Conservation (phyloP, 495 filamentous ascomycete genomes). For the Hyaloscypha variabilis region DNA sequence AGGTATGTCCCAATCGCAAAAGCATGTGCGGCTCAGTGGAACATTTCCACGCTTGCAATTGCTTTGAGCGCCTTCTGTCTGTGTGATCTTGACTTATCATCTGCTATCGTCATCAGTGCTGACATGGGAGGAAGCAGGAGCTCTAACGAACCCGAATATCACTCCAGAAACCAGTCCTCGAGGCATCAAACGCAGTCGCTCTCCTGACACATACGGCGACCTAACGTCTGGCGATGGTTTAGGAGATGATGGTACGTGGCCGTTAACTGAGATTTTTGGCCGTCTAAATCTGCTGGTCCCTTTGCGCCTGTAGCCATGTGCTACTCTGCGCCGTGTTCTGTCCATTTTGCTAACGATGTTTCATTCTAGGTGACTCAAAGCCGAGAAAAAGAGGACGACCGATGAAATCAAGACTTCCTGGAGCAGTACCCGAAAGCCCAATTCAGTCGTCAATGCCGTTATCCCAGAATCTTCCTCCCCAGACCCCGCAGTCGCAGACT, state of each 20-base stretch:
- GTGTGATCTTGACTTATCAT: constrained; percentile 32
- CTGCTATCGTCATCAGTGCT: constrained; percentile 11
- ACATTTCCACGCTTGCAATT: constrained; percentile 3
- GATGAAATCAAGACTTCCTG: constrained; percentile 61
- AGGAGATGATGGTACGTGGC: constrained; percentile 83
- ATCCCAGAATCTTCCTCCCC: constrained; percentile 55
- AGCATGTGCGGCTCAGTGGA: constrained; percentile 6
- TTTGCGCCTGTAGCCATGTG: constrained; percentile 36
- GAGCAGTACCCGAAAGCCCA: constrained; percentile 50
- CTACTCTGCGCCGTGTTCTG: constrained; percentile 33
- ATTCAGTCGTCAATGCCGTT: constrained; percentile 51
- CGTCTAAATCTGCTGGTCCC: constrained; percentile 14
- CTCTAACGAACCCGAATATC: constrained; percentile 40
- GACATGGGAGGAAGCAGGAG: constrained; percentile 23
- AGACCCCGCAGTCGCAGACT: constrained; percentile 79
- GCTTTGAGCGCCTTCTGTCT: constrained; percentile 27
- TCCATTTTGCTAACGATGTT: constrained; percentile 41
- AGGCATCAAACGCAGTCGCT: constrained; percentile 91
- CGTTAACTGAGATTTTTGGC: constrained; percentile 20
- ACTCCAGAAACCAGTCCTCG: constrained; percentile 62
- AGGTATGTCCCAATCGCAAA: constrained; percentile 31
- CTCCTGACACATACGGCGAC: constrained; percentile 71
- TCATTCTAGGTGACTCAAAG: constrained; percentile 53
- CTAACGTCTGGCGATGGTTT: constrained; percentile 56
- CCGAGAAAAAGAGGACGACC: constrained; percentile 87